Percentiles rank a stretch among this genome's conserved stretches.
phyloP scores from a whole-genome alignment of 345 rosid genomes.

The Murraya koenigii region DNA sequence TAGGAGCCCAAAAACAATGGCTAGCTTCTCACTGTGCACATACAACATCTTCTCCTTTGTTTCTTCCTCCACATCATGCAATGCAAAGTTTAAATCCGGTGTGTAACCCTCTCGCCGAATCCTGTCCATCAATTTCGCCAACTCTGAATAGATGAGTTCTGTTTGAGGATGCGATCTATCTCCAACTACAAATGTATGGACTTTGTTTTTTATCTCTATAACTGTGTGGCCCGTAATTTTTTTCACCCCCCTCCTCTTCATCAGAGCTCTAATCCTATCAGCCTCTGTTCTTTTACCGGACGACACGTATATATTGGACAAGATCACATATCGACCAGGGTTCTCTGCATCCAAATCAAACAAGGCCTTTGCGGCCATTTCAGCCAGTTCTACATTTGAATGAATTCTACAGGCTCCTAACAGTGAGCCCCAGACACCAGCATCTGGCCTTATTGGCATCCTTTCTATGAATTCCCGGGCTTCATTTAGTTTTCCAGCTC shows the following conservation, averaged over 20 bases:
- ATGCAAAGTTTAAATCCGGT: slow-evolving; percentile 33
- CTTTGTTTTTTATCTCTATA: slow-evolving; percentile 31
- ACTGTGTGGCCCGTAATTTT: slow-evolving; percentile 33
- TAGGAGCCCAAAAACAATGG: slow-evolving; percentile 35
- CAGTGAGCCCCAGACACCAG: slow-evolving; percentile 46
- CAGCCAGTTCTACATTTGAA: slow-evolving; percentile 26
- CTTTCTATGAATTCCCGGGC: slow-evolving; percentile 39
- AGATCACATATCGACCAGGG: slow-evolving; percentile 33
- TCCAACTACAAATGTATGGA: slow-evolving; percentile 41
- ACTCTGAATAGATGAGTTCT: slow-evolving; percentile 28
- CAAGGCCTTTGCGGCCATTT: slow-evolving; percentile 28
- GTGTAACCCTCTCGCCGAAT: slow-evolving; percentile 33
- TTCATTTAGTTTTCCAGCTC: slow-evolving; percentile 43
- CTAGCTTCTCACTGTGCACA: slow-evolving; percentile 43
- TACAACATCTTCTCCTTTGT: slow-evolving; percentile 39
- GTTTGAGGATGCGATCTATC: slow-evolving; percentile 38
- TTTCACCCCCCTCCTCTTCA: slow-evolving; percentile 30
- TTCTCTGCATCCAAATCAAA: slow-evolving; percentile 31
- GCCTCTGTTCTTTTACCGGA: slow-evolving; percentile 29
- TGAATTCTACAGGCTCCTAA: slow-evolving; percentile 55
- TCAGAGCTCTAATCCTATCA: slow-evolving; percentile 26
- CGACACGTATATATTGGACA: slow-evolving; percentile 38
- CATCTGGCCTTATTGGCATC: slow-evolving; percentile 44
- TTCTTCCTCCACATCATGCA: slow-evolving; percentile 50
- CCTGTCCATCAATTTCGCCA: slow-evolving; percentile 28